phyloP scores from a whole-genome alignment of 805 yeast species.

The Ogataea kodamae region DNA sequence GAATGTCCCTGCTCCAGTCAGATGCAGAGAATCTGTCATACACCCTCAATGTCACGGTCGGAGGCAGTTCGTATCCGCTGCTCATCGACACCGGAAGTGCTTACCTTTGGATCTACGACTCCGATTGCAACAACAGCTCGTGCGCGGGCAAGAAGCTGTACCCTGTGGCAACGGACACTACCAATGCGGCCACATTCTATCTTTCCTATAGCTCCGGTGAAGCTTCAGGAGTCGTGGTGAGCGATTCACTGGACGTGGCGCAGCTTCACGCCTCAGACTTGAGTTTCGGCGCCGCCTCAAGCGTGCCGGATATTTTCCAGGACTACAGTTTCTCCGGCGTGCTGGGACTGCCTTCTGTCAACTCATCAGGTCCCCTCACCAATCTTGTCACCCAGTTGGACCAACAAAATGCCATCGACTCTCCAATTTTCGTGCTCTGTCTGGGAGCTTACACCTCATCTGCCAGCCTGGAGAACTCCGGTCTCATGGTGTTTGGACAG shows the following conservation, averaged over 20 bases:
- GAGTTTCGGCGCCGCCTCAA: conserved; percentile 50
- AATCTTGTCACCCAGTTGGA: conserved; percentile 42
- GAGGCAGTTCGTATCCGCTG: conserved; percentile 43
- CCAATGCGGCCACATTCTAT: conserved; percentile 35
- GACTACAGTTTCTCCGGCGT: conserved; percentile 56
- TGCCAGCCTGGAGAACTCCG: conserved; percentile 30
- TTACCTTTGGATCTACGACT: conserved; percentile 59
- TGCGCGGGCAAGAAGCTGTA: conserved; percentile 37
- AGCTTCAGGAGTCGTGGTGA: conserved; percentile 47
- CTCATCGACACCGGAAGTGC: conserved; percentile 66
- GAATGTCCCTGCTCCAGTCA: conserved; percentile 28
- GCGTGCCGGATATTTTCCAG: conserved; percentile 51
- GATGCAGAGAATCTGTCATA: conserved; percentile 33
- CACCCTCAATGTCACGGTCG: conserved; percentile 38
- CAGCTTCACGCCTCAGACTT: conserved; percentile 38
- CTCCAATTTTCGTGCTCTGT: conserved; percentile 43
- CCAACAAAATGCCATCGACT: conserved; percentile 32
- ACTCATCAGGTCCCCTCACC: conserved; percentile 32
- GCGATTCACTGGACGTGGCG: conserved; percentile 37
- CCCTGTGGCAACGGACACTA: conserved; percentile 22
- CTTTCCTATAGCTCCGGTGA: conserved; percentile 52
- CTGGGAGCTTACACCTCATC: conserved; percentile 35
- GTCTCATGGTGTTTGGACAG: conserved; percentile 44
- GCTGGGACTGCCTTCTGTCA: conserved; percentile 52
- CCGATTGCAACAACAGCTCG: conserved; percentile 42